Percentiles rank a stretch among this genome's conserved stretches.
phyloP scores from a whole-genome alignment of 345 rosid genomes.

The Nephelium lappaceum region DNA sequence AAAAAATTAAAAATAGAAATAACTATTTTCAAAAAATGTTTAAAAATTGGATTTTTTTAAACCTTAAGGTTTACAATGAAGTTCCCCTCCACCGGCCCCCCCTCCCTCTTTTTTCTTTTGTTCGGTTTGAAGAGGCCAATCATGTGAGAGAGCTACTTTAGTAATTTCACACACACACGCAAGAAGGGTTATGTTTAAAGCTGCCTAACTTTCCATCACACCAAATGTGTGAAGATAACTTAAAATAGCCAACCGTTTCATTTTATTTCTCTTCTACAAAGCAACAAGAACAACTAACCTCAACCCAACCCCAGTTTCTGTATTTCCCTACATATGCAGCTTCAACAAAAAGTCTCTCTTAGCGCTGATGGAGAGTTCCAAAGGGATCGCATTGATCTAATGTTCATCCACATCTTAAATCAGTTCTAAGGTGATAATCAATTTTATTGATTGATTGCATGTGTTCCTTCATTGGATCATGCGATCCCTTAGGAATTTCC shows the following conservation, averaged over 20 bases:
- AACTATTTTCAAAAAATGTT: too few species aligned
- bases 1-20: too few species aligned
- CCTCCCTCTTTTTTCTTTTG: too few species aligned
- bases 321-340: not conserved
- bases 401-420: not conserved
- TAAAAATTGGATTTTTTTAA: too few species aligned
- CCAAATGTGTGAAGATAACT: slow-evolving; percentile 19
- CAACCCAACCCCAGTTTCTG: slow-evolving; percentile 1
- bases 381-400: slow-evolving; percentile 84
- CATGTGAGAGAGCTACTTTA: not conserved
- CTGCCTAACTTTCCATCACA: slow-evolving; percentile 23
- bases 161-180: slow-evolving; percentile 21
- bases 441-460: not conserved
- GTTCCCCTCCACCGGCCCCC: too few species aligned
- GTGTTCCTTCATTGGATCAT: slow-evolving; percentile 44
- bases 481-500: slow-evolving; percentile 69
- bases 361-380: slow-evolving; percentile 63
- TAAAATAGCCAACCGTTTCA: not conserved
- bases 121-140: not conserved
- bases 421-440: not conserved
- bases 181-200: not conserved
- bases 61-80: too few species aligned
- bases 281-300: not conserved
- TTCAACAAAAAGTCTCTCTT: slow-evolving; percentile 8
- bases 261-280: slow-evolving; percentile 22